phyloP scores from a whole-genome alignment of 2,329 filamentous ascomycete species.

The Stagonosporopsis cucurbitacearum region DNA sequence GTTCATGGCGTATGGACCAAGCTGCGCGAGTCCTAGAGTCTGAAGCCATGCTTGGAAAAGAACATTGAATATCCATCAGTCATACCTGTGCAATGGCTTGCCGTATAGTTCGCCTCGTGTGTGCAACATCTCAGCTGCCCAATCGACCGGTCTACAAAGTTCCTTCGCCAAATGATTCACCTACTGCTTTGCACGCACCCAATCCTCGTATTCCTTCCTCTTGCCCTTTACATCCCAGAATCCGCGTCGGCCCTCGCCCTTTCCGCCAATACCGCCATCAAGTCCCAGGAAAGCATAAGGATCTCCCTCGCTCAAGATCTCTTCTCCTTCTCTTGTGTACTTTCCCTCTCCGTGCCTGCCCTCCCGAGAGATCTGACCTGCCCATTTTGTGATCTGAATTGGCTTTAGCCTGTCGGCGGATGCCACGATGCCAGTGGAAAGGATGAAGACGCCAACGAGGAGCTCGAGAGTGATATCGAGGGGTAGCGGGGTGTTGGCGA shows the following conservation, averaged over 20 bases:
- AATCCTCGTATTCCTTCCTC: conserved; percentile 85
- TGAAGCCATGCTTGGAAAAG: background rate
- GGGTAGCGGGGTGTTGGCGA: conserved; percentile 66
- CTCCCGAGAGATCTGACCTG: conserved; percentile 81
- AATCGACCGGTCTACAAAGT: background rate
- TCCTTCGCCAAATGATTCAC: background rate
- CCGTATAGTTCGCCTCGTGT: background rate
- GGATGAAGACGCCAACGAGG: conserved; percentile 76
- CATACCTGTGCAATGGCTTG: background rate
- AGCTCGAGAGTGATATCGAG: conserved; percentile 89
- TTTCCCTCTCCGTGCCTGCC: conserved; percentile 65
- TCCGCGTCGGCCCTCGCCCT: conserved; percentile 73
- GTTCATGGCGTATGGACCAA: conserved; percentile 1
- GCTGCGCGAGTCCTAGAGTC: background rate
- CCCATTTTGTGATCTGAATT: conserved; percentile 83
- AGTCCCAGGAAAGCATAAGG: conserved; percentile 71
- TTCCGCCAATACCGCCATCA: conserved; percentile 61
- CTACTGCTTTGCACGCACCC: conserved; percentile 53
- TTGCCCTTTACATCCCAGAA: conserved; percentile 90
- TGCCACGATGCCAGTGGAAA: conserved; percentile 83
- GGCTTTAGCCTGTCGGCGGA: conserved; percentile 80
- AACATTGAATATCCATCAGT: background rate
- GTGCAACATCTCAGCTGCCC: background rate
- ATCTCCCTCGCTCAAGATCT: conserved; percentile 70
- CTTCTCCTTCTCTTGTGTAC: conserved; percentile 69